These are phyloP conservation scores for Neurospora sp. DNA, from an alignment of 495 filamentous ascomycete genomes.

Conservation along the genomic window DNA sequence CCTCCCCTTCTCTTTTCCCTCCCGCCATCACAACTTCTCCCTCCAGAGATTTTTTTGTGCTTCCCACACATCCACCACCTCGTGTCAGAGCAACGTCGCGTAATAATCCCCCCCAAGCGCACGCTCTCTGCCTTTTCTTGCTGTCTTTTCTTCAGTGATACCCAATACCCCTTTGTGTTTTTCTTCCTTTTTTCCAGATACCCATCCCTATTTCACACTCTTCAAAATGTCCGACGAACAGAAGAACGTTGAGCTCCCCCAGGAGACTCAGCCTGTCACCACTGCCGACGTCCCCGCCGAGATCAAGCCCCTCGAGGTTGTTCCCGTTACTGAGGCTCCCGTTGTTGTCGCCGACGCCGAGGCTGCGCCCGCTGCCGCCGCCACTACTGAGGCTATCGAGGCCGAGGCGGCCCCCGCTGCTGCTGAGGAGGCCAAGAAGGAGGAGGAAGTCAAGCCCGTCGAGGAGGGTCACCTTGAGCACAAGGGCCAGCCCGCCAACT, in stretches of 20 bases:
- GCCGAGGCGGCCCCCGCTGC: slow-evolving; percentile 30
- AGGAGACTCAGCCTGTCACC: slow-evolving; percentile 26
- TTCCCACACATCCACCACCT: slow-evolving; percentile 13
- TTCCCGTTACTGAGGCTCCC: slow-evolving; percentile 25
- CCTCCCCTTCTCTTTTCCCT: slow-evolving; percentile 7
- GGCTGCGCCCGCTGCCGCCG: slow-evolving; percentile 34
- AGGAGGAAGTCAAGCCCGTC: slow-evolving; percentile 53
- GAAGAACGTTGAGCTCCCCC: slow-evolving; percentile 34
- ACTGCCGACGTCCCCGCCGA: slow-evolving; percentile 36
- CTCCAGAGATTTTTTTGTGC: slow-evolving; percentile 16
- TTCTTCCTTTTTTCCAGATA: slow-evolving; percentile 33
- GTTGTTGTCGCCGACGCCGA: slow-evolving; percentile 23
- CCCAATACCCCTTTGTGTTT: slow-evolving; percentile 35
- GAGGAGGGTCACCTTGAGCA: slow-evolving; percentile 71
- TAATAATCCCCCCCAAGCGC: slow-evolving; percentile 16
- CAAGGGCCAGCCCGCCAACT: slow-evolving; percentile 69
- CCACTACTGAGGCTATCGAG: slow-evolving; percentile 39
- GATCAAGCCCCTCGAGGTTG: slow-evolving; percentile 30
- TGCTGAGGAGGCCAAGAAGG: slow-evolving; percentile 33
- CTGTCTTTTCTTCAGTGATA: slow-evolving; percentile 37
- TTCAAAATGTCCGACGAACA: slow-evolving; percentile 40
- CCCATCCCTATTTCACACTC: slow-evolving; percentile 19
- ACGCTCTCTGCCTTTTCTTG: slow-evolving; percentile 25
- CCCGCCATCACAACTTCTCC: slow-evolving; percentile 24
- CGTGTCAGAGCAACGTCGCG: slow-evolving; percentile 16